Conservation (phyloP, 2,329 filamentous ascomycete genomes). For the Trichoderma sp. region DNA sequence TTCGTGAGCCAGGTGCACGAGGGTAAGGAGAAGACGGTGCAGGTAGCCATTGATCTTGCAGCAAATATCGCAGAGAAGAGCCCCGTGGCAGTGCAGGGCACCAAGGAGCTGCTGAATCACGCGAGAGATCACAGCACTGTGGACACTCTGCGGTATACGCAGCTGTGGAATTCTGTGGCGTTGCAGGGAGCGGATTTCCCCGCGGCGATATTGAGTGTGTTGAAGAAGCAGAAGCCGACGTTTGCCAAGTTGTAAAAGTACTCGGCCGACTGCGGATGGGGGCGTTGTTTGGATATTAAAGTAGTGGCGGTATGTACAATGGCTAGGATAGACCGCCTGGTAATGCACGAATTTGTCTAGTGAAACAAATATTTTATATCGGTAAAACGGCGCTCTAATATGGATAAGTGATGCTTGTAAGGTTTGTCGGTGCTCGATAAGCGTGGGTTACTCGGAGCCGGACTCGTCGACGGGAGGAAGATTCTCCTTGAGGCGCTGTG, state of each 20-base stretch:
- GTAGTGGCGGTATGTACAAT: not conserved
- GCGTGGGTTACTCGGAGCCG: conserved; percentile 42
- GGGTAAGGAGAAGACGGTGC: conserved; percentile 61
- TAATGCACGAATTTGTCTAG: not conserved
- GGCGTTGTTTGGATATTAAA: not conserved
- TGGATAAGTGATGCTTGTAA: not conserved
- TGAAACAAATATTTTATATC: not conserved
- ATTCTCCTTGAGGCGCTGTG: conserved; percentile 50
- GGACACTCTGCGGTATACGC: conserved; percentile 79
- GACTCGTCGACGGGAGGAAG: conserved; percentile 51
- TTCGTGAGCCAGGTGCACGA: conserved; percentile 66
- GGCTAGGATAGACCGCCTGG: not conserved
- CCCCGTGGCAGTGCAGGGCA: conserved; percentile 81
- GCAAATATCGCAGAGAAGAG: conserved; percentile 72
- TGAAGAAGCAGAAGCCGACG: conserved; percentile 74
- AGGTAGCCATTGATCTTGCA: conserved; percentile 62
- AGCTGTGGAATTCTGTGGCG: conserved; percentile 81
- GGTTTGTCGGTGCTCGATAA: not conserved
- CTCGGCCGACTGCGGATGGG: not conserved
- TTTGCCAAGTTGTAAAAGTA: conserved; percentile 74
- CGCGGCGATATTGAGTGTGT: conserved; percentile 68
- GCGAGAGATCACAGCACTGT: conserved; percentile 73
- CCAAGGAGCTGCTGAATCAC: conserved; percentile 83
- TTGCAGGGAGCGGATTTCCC: conserved; percentile 78
- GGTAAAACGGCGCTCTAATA: not conserved